Base-by-base conservation (phyloP, 1,139 yeast species). In the Sugiyamaella paludigena region DNA sequence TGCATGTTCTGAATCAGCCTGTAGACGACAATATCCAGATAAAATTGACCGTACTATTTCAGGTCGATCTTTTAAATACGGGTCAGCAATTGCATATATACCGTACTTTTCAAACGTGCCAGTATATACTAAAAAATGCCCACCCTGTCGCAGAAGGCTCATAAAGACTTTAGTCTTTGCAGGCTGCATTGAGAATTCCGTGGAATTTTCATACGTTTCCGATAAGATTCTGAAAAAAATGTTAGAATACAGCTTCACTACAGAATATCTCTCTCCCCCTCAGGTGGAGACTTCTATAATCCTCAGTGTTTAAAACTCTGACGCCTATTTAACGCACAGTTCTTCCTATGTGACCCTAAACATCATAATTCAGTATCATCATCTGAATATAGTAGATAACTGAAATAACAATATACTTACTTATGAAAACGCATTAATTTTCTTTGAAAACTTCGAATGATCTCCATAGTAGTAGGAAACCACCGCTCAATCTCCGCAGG, bases 381-480 rank as follows among this genome's bases (percentile, higher is more conserved):
- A 4, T 36, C 32, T 13, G 32, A 8, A 34, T n/a, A 34, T n/a
- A 8, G 8, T n/a, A n/a, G 12, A 13, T n/a, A 34, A 13, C 12
- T n/a, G n/a, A n/a, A n/a, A n/a, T n/a, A n/a, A n/a, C n/a, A n/a
- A n/a, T 27, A 36, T 36, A 50, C 58, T 41, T 49, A 60, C 61
- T 81, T 79, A 26, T 85, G 79, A 61, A 91, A 87, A 60, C 96
- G 80, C 19, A 87, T 79, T 50, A 91, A 75, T 62, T 88, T 87
- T 62, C 98, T 81, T 60, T 95, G 85, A 49, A 87, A 75, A 48
- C 88, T 85, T 34, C 96, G 91, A 56, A 87, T 83, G 56, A 85
- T 87, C 58, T 91, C 98, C 43, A 89, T 80, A 0, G 92, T 79
- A 2, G 87, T 78, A n/a, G 83, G 76, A 54, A 83, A 81, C 95